Evolutionary conservation across 257 asterid genomes (phyloP).

Genomic region (Solanum peruvianum): DNA sequence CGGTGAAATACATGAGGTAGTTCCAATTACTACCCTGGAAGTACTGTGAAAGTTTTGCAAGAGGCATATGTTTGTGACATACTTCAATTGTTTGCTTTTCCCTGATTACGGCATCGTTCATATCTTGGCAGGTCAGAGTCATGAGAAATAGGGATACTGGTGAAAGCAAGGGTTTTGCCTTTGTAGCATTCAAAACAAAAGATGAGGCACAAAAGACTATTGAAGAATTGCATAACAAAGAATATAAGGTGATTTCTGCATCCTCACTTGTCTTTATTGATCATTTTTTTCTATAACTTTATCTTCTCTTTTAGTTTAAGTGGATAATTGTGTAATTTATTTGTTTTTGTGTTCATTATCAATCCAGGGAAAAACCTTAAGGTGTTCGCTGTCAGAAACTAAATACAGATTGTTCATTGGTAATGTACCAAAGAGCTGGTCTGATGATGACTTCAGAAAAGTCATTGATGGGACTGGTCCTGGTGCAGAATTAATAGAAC

Average conservation of each 20-base stretch:
- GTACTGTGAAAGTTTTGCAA: not conserved
- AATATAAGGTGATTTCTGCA: constrained; percentile 54
- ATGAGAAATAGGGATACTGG: constrained; percentile 92
- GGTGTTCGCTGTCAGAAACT: constrained; percentile 86
- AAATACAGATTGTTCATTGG: constrained; percentile 85
- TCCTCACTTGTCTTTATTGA: not conserved
- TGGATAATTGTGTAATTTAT: not conserved
- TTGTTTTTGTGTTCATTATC: constrained; percentile 10
- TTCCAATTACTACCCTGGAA: not conserved
- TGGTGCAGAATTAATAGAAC: constrained; percentile 84
- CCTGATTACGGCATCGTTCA: not conserved
- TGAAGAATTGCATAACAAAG: constrained; percentile 71
- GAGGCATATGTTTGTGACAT: not conserved
- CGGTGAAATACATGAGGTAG: constrained; percentile 79
- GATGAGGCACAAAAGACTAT: constrained; percentile 85
- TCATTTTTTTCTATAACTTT: not conserved
- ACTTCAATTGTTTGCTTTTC: not conserved
- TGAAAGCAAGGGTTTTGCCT: constrained; percentile 94
- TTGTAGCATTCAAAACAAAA: constrained; percentile 74
- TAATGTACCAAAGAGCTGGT: constrained; percentile 80
- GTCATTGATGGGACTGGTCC: constrained; percentile 76
- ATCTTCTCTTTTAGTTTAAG: not conserved
- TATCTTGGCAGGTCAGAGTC: constrained; percentile 62
- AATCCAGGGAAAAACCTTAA: constrained; percentile 70
- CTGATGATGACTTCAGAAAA: constrained; percentile 63